phyloP scores from a whole-genome alignment of 805 yeast genomes.

The Helenozyma rhizophorensis region DNA sequence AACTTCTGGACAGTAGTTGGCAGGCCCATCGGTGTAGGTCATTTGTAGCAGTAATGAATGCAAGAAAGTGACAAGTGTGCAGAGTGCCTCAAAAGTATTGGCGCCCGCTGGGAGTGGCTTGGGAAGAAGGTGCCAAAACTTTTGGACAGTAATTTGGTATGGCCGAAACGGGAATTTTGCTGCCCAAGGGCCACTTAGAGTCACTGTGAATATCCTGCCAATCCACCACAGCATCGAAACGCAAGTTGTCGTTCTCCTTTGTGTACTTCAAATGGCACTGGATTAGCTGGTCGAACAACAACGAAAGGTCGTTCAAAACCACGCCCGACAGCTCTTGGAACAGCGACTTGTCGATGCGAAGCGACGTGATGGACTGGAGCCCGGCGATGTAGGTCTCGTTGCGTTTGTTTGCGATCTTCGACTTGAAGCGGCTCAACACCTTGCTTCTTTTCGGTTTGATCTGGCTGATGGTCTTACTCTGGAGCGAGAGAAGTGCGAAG shows the following conservation, averaged over 20 bases:
- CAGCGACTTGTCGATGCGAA: conserved; percentile 31
- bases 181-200: conserved; percentile 42
- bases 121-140: not conserved
- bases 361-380: conserved; percentile 31
- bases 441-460: conserved; percentile 9
- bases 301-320: conserved; percentile 31
- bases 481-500: conserved; percentile 31
- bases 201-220: conserved; percentile 34
- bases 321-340: conserved; percentile 32
- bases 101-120: not conserved
- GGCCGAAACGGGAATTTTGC: conserved; percentile 29
- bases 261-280: conserved; percentile 37
- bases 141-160: conserved; percentile 24
- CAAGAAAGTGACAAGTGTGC: too few species aligned
- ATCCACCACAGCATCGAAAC: conserved; percentile 31
- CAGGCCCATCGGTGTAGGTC: too few species aligned
- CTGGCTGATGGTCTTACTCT: conserved; percentile 27
- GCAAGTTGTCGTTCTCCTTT: conserved; percentile 39
- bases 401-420: conserved; percentile 24
- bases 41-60: too few species aligned
- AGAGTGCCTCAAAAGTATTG: not conserved
- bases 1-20: too few species aligned
- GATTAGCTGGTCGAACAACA: conserved; percentile 39
- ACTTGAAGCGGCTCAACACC: conserved; percentile 19
- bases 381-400: conserved; percentile 29